Evolutionary conservation across 139 green algal genomes (phyloP), one percentile per base, ranked within the genome.

Genomic region (Chlamydomonas sphaeroides): DNA sequence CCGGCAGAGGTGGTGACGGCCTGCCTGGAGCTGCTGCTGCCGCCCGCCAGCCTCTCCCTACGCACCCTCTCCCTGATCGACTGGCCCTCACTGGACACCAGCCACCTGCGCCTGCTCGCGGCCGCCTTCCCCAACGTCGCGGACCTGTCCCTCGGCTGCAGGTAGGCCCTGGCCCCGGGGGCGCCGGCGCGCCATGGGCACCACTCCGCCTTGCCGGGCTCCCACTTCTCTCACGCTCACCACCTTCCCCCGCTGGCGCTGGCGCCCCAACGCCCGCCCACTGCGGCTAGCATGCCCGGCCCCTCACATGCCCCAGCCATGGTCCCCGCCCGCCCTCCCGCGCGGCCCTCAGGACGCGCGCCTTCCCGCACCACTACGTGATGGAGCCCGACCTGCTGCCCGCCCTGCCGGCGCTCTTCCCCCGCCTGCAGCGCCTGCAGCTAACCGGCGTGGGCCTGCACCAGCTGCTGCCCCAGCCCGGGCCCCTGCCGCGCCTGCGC

Each of bases 301-400:
- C n/a, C n/a, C n/a, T n/a, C n/a, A n/a, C n/a, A n/a, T n/a, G n/a
- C n/a, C n/a, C n/a, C n/a, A n/a, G n/a, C n/a, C n/a, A n/a, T n/a
- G n/a, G n/a, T n/a, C n/a, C n/a, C n/a, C n/a, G n/a, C n/a, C n/a
- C n/a, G n/a, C 33, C 6, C 21, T 10, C 21, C 51, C 67, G 1
- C 5, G 26, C 26, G 26, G 17, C 28, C 26, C 28, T 20, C 73
- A 80, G 73, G 39, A 80, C 73, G 17, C 73, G 73, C 57, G 56
- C 38, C 30, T 80, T 80, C 57, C 73, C 73, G 3, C 73, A 80
- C 57, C 41, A 69, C 57, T 80, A 42, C 57, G 30, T 23, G 35
- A 6, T 38, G 17, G 30, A 28, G 26, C 28, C 0, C 11, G 73
- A 69, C 39, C 39, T 80, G 57, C 38, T 80, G 73, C 57, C 56